Conservation (phyloP, 2,329 filamentous ascomycete genomes). For the Colletotrichum sp. region DNA sequence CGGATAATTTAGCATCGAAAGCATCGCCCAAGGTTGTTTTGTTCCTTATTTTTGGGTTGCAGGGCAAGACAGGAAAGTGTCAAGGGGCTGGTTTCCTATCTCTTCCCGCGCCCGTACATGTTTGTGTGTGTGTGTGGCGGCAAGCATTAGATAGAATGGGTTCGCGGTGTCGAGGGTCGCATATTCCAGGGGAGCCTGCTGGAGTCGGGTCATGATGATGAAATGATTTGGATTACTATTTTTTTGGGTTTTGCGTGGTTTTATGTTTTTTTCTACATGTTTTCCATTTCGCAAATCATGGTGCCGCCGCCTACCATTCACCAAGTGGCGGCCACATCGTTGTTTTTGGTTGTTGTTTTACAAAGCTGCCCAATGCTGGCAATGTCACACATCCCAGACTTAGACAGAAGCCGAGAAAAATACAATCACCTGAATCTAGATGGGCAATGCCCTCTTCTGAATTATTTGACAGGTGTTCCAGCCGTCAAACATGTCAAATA, state of each 20-base stretch:
- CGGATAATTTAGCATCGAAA: not conserved
- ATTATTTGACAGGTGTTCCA: not conserved
- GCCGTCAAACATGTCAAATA: not conserved
- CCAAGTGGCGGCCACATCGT: not conserved
- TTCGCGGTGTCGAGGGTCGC: not conserved
- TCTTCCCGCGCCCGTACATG: not conserved
- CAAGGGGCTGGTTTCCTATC: not conserved
- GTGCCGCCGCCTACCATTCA: not conserved
- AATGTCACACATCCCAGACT: not conserved
- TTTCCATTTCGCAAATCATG: not conserved
- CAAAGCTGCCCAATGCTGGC: not conserved
- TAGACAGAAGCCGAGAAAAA: not conserved
- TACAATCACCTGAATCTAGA: not conserved
- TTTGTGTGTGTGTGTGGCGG: not conserved
- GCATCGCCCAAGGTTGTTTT: not conserved
- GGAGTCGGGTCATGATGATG: conserved; percentile 11
- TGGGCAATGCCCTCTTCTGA: not conserved
- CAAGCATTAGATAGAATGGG: conserved; percentile 8
- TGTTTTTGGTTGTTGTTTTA: not conserved
- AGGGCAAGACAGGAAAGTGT: not conserved
- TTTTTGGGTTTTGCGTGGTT: not conserved
- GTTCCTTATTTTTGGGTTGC: not conserved
- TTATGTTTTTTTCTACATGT: not conserved
- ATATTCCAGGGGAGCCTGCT: conserved; percentile 12
- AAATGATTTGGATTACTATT: conserved; percentile 1